These are phyloP conservation scores for Euptelea pleiosperma DNA, from an alignment of 164 flowering plant genomes.

Conservation along the genomic window DNA sequence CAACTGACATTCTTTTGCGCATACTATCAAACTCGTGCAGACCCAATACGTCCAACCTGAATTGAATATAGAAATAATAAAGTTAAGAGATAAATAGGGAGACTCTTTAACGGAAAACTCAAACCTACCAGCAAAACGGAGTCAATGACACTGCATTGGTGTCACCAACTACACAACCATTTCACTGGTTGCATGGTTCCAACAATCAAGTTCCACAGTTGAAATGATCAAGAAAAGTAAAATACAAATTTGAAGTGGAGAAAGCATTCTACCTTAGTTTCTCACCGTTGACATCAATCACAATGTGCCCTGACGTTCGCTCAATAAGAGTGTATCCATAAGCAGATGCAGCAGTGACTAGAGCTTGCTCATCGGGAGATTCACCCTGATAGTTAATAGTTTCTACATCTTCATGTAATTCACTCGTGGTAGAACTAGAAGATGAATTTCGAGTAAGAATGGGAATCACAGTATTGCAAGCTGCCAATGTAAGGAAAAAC, in stretches of 20 bases:
- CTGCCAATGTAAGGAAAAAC: slow-evolving; percentile 87
- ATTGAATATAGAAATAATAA: neutral
- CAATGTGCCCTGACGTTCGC: slow-evolving; percentile 95
- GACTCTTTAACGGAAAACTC: neutral
- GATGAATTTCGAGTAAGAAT: slow-evolving; percentile 32
- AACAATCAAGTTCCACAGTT: slow-evolving; percentile 5
- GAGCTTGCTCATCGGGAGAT: slow-evolving; percentile 95
- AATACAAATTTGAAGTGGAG: slow-evolving; percentile 4
- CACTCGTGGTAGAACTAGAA: slow-evolving; percentile 19
- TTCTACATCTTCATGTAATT: slow-evolving; percentile 27
- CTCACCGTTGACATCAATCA: slow-evolving; percentile 77
- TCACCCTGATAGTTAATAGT: slow-evolving; percentile 85
- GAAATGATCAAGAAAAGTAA: neutral
- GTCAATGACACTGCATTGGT: neutral
- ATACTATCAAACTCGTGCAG: slow-evolving; percentile 79
- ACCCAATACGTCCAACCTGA: slow-evolving; percentile 39
- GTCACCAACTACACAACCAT: slow-evolving; percentile 2
- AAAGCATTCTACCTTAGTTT: slow-evolving; percentile 53
- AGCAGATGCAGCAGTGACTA: slow-evolving; percentile 91
- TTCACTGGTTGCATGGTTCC: neutral
- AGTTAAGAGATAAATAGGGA: neutral
- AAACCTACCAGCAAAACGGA: neutral
- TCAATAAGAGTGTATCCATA: slow-evolving; percentile 91
- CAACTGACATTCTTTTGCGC: slow-evolving; percentile 92
- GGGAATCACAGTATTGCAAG: slow-evolving; percentile 91